Base-by-base conservation (phyloP, 768 basidiomycete species). In the Guyanaporus albipodus region DNA sequence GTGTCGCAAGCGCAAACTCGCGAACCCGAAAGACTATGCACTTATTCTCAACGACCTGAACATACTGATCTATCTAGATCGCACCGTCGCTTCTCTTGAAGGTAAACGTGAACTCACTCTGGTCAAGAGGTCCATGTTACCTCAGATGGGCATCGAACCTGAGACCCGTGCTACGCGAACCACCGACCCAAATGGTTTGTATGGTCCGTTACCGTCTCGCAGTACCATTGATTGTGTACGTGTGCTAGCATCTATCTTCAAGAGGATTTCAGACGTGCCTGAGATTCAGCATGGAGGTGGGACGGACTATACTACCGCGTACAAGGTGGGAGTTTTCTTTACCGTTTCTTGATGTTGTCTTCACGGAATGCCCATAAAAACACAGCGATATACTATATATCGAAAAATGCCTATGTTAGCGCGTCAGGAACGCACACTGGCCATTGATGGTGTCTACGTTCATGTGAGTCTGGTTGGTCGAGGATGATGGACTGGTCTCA, bases 331-430 rank as follows among this genome's bases (percentile, higher is more conserved):
- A 29, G 6, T 23, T 35, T 24, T 2, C 26, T 14, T 27, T 2
- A 15, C 22, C 4, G 19, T 36, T 36, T 33, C 36, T 32, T 19
- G 33, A 26, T 35, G 23, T 14, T 0, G 10, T 6, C 19, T 29
- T 44, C 21, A 48, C 12, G 36, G 18, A 36, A n/a, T n/a, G n/a
- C 8, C 18, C 21, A 2, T n/a, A 18, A 9, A 39, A 15, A 44
- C 39, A 15, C 64, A 93, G 90, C 87, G 89, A 78, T 99, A 84
- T 58, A 87, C 82, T 0, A 88, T 99, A 15, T 90, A 88, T 62
- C 85, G 95, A 38, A 98, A 95, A 69, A 81, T 95, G 67, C 92
- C 94, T 2, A 95, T 94, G 87, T 72, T 91, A 21, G 83, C 98
- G 38, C 80, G 91, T 18, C 92, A 93, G 56, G 91, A 95, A 62